phyloP scores from a whole-genome alignment of 768 basidiomycete genomes.

The Tylopilus intermedius region DNA sequence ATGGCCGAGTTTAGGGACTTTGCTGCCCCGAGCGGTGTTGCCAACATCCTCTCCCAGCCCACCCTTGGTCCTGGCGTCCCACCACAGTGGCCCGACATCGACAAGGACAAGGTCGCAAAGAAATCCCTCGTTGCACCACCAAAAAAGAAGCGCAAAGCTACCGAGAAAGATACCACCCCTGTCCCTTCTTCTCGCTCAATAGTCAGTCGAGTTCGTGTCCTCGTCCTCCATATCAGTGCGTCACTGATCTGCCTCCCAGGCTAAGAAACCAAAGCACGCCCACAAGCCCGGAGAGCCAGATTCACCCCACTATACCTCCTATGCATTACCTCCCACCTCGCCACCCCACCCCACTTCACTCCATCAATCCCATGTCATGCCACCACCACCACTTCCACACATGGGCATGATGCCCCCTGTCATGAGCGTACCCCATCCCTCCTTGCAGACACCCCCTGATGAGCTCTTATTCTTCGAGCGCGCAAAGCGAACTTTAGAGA shows the following conservation, averaged over 20 bases:
- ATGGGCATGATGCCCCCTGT: constrained; percentile 23
- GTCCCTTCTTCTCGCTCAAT: constrained; percentile 47
- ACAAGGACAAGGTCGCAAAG: constrained; percentile 37
- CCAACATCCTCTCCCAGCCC: constrained; percentile 50
- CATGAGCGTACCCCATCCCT: constrained; percentile 25
- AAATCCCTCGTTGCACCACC: constrained; percentile 38
- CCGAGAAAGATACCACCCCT: constrained; percentile 67
- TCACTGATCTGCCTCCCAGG: constrained; percentile 29
- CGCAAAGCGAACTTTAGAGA: constrained; percentile 75
- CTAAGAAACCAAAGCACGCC: constrained; percentile 59
- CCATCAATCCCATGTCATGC: constrained; percentile 26
- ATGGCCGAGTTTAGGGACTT: constrained; percentile 76
- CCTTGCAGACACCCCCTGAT: constrained; percentile 46
- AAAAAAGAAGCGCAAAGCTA: constrained; percentile 58
- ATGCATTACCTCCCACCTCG: constrained; percentile 39
- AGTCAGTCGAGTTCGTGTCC: constrained; percentile 42
- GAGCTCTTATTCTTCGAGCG: constrained; percentile 94
- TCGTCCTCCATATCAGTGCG: background rate
- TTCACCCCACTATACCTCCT: constrained; percentile 41
- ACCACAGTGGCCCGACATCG: constrained; percentile 39
- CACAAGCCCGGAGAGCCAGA: constrained; percentile 58
- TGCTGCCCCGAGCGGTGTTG: constrained; percentile 36
- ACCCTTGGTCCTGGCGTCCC: constrained; percentile 32
- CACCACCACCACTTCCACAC: constrained; percentile 26
- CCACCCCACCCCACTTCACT: constrained; percentile 27